Evolutionary conservation across 495 filamentous ascomycete genomes (phyloP).

Genomic region (Usnea hakonensis): DNA sequence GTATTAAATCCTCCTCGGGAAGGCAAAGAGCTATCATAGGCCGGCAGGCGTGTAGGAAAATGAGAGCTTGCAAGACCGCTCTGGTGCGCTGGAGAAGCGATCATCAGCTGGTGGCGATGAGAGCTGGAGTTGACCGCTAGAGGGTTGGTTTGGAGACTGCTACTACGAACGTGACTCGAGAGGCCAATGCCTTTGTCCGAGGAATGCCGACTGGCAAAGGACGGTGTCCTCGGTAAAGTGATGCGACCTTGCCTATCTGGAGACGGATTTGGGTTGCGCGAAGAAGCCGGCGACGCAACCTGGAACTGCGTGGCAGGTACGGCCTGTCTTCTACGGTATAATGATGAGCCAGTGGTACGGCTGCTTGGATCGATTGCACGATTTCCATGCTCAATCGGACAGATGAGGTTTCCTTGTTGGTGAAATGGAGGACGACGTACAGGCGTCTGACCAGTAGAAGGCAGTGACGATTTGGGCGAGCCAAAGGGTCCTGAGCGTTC

Average conservation of each 20-base stretch:
- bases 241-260: not conserved
- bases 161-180: conserved; percentile 9
- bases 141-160: not conserved
- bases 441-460: not conserved
- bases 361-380: not conserved
- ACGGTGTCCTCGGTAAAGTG: not conserved
- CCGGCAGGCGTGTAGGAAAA: not conserved
- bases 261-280: not conserved
- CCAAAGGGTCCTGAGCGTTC: not conserved
- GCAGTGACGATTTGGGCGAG: not conserved
- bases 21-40: not conserved
- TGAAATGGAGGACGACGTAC: not conserved
- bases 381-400: not conserved
- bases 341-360: not conserved
- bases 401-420: not conserved
- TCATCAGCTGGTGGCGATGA: not conserved
- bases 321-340: not conserved
- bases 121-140: not conserved
- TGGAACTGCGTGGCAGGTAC: not conserved
- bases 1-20: not conserved
- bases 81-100: not conserved
- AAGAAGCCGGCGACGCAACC: not conserved
- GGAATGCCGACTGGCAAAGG: not conserved
- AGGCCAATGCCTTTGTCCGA: not conserved
- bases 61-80: not conserved